Percentiles rank a stretch among this genome's conserved stretches.
Evolutionary conservation across 108 stramenopile species (phyloP).

Genomic region (Fistulifera solaris): DNA sequence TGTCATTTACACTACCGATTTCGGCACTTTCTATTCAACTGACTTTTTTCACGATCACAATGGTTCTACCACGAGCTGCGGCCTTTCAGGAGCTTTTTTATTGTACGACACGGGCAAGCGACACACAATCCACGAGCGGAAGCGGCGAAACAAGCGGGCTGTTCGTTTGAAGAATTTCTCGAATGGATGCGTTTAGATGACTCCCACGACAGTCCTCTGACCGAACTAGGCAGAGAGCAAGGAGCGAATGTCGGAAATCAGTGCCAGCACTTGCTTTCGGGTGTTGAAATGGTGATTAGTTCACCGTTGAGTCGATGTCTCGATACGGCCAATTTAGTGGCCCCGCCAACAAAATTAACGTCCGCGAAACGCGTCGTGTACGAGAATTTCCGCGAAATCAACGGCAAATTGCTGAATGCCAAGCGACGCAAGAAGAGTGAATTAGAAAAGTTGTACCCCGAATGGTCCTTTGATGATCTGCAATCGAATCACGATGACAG

Average conservation of each 20-base stretch:
- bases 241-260: conserved; percentile 21
- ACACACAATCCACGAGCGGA: conserved; percentile 77
- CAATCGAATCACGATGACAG: conserved; percentile 23
- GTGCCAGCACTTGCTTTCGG: conserved; percentile 13
- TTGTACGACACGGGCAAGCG: conserved; percentile 73
- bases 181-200: conserved; percentile 66
- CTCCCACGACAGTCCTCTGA: conserved; percentile 49
- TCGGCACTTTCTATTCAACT: no score
- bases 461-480: conserved; percentile 47
- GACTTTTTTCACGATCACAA: no score
- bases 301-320: conserved; percentile 28
- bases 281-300: conserved; percentile 30
- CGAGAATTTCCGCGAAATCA: conserved; percentile 71
- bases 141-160: conserved; percentile 46
- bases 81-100: conserved; percentile 6
- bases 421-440: conserved; percentile 5
- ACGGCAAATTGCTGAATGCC: conserved; percentile 53
- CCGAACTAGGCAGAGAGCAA: conserved; percentile 47
- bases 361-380: conserved; percentile 23
- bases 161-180: conserved; percentile 57
- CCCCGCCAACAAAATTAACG: conserved; percentile 19
- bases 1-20: no score
- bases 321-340: conserved; percentile 27
- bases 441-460: conserved; percentile 33
- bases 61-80: no score